phyloP scores from a whole-genome alignment of 148 eudicot species.

The Fagopyrum tataricum region DNA sequence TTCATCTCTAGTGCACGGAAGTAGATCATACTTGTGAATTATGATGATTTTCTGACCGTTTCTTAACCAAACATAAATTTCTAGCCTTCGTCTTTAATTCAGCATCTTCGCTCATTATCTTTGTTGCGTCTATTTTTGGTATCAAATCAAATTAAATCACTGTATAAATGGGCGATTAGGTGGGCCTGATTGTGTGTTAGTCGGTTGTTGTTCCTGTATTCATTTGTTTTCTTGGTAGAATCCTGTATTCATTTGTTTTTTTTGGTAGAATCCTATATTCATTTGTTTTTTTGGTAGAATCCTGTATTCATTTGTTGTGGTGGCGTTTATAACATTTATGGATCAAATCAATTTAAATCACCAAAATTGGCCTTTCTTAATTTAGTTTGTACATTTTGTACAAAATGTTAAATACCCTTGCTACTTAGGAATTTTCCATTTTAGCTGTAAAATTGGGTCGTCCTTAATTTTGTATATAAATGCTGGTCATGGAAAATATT shows the following conservation, averaged over 20 bases:
- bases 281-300: no score
- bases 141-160: constrained; percentile 11
- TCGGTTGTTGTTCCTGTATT: background rate
- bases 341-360: background rate
- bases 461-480: background rate
- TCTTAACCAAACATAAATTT: background rate
- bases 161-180: background rate
- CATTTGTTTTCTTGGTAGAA: background rate
- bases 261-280: background rate
- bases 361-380: background rate
- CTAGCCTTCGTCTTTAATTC: background rate
- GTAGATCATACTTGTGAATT: constrained; percentile 1
- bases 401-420: background rate
- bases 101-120: background rate
- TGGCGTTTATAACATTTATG: constrained; percentile 6
- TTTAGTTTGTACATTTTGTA: background rate
- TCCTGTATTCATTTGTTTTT: no score
- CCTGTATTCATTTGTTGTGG: background rate
- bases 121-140: background rate
- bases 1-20: background rate
- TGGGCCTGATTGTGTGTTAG: constrained; percentile 13
- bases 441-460: background rate
- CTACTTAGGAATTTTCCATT: background rate
- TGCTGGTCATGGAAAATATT: background rate
- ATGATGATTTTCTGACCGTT: background rate